Percentiles rank a stretch among this genome's conserved stretches.
Evolutionary conservation across 192 early-diverging fungal species (phyloP).

Genomic region (Gaertneriomyces sp.): DNA sequence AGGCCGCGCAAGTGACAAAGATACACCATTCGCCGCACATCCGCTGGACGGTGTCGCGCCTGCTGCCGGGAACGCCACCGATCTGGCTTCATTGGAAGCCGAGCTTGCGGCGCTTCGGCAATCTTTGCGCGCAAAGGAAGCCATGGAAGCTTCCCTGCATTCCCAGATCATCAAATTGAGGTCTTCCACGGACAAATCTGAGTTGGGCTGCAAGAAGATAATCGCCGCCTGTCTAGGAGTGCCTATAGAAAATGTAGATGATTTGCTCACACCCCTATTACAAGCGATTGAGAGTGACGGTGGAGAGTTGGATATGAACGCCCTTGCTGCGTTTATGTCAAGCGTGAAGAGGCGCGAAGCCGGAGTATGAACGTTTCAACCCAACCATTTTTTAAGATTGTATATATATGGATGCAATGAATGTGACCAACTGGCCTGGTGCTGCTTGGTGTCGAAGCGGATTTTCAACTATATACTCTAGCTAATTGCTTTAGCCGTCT

Average conservation of each 20-base stretch:
- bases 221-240: slow-evolving; percentile 85
- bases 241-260: slow-evolving; percentile 71
- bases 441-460: neutral
- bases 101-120: slow-evolving; percentile 25
- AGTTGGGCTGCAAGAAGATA: slow-evolving; percentile 72
- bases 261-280: slow-evolving; percentile 68
- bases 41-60: neutral
- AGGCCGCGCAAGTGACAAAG: neutral
- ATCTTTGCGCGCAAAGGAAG: slow-evolving; percentile 25
- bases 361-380: neutral
- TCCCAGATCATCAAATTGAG: slow-evolving; percentile 16
- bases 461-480: neutral
- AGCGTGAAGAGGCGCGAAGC: slow-evolving; percentile 21
- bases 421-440: too few species aligned
- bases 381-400: too few species aligned
- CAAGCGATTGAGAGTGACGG: slow-evolving; percentile 73
- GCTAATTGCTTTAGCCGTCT: slow-evolving; percentile 6
- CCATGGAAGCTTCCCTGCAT: slow-evolving; percentile 25
- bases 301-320: slow-evolving; percentile 30
- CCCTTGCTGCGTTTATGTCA: slow-evolving; percentile 37
- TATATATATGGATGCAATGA: too few species aligned
- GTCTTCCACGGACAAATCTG: slow-evolving; percentile 14
- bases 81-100: neutral
- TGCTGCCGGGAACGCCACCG: neutral
- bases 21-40: neutral